phyloP scores from a whole-genome alignment of 192 early-diverging fungal genomes.

The Geranomyces variabilis region DNA sequence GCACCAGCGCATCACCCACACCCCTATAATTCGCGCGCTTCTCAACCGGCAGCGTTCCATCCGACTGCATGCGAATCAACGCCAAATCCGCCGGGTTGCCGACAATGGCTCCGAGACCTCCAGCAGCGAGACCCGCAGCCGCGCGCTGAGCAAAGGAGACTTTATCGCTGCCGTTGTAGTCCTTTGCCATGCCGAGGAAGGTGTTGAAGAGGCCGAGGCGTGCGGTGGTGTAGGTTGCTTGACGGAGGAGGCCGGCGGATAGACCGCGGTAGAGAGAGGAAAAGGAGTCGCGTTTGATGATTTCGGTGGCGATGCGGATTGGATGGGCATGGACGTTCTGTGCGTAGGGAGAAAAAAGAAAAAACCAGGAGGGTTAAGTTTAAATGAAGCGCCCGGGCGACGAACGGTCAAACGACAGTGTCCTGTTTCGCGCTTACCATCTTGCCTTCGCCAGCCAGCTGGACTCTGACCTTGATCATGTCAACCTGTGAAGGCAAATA shows the following conservation, averaged over 20 bases:
- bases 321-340: constrained; percentile 39
- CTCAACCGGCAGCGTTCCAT: constrained; percentile 45
- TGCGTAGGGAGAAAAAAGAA: not conserved
- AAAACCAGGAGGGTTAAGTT: not conserved
- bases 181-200: constrained; percentile 41
- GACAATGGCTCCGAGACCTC: constrained; percentile 50
- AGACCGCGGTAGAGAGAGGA: constrained; percentile 53
- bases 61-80: constrained; percentile 52
- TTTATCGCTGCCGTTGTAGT: constrained; percentile 33
- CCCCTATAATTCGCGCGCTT: constrained; percentile 49
- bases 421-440: not conserved
- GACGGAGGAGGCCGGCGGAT: constrained; percentile 57
- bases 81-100: constrained; percentile 53
- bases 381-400: not conserved
- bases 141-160: constrained; percentile 49
- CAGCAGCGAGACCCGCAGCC: constrained; percentile 49
- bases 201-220: constrained; percentile 60
- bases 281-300: constrained; percentile 39
- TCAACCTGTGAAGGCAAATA: constrained; percentile 31
- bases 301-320: constrained; percentile 33
- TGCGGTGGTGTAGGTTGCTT: constrained; percentile 60
- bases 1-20: constrained; percentile 46
- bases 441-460: constrained; percentile 37
- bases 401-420: too few relatives aligned
- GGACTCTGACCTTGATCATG: constrained; percentile 61